phyloP scores from a whole-genome alignment of 169 alveolate species.

The Plasmodium falciparum region DNA sequence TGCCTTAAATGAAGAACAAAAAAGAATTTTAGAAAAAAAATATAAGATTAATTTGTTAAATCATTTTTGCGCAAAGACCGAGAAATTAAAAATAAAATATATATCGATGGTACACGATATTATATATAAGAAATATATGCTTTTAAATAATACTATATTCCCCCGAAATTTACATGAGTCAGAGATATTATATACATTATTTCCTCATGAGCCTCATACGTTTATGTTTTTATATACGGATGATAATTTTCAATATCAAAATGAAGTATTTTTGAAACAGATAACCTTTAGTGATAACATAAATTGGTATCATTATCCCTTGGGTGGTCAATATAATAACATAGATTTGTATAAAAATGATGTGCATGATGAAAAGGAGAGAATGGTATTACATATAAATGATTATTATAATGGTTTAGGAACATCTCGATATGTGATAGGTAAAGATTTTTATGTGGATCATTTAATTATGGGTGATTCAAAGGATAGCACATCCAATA shows the following conservation, averaged over 20 bases:
- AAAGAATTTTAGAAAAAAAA: slow-evolving; percentile 32
- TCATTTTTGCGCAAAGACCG: slow-evolving; percentile 10
- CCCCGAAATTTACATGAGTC: slow-evolving; percentile 48
- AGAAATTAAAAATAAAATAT: slow-evolving; percentile 54
- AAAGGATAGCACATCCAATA: neutral
- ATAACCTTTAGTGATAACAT: slow-evolving; percentile 38
- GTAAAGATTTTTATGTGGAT: slow-evolving; percentile 60
- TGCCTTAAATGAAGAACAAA: neutral
- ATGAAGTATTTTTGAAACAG: slow-evolving; percentile 41
- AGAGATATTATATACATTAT: slow-evolving; percentile 42
- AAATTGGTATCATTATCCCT: neutral
- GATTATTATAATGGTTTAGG: neutral
- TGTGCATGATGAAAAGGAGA: neutral
- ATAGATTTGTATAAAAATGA: neutral
- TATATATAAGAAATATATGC: slow-evolving; percentile 53
- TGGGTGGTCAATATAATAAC: neutral
- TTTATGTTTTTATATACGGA: slow-evolving; percentile 58
- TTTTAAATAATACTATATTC: slow-evolving; percentile 41
- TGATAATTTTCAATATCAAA: slow-evolving; percentile 58
- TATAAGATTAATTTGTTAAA: slow-evolving; percentile 40
- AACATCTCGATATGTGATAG: neutral
- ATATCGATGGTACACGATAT: slow-evolving; percentile 70
- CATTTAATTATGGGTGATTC: slow-evolving; percentile 40
- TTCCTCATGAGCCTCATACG: slow-evolving; percentile 58
- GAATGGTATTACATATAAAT: slow-evolving; percentile 5